Percentiles rank a stretch among this genome's conserved stretches.
phyloP scores from a whole-genome alignment of 176 grass and related monocot species.

The Guadua angustifolia region DNA sequence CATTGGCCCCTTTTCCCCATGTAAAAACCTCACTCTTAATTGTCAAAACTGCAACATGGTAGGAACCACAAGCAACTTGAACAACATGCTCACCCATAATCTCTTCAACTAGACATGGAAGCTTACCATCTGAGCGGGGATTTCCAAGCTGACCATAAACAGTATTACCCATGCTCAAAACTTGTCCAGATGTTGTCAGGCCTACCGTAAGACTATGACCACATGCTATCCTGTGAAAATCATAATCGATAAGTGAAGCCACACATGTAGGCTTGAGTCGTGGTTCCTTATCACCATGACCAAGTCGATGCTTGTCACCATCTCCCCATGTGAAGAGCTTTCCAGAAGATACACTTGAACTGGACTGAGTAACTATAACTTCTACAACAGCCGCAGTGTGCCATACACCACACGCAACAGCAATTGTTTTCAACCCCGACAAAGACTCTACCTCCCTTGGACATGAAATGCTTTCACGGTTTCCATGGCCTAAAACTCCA shows the following conservation, averaged over 20 bases:
- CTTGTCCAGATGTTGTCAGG: conserved; percentile 79
- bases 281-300: conserved; percentile 93
- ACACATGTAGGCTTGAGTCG: conserved; percentile 96
- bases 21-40: conserved; percentile 85
- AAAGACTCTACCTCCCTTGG: conserved; percentile 93
- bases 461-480: conserved; percentile 59
- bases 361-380: conserved; percentile 75
- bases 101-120: conserved; percentile 83
- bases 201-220: conserved; percentile 90
- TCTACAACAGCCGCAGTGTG: conserved; percentile 92
- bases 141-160: conserved; percentile 99
- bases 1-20: conserved; percentile 98
- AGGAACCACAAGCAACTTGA: conserved; percentile 93
- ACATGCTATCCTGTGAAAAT: conserved; percentile 83
- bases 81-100: conserved; percentile 68
- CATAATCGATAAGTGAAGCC: conserved; percentile 87
- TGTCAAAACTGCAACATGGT: conserved; percentile 93
- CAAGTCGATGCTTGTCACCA: conserved; percentile 93
- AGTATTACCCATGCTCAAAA: conserved; percentile 89
- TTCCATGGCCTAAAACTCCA: conserved; percentile 92
- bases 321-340: conserved; percentile 99
- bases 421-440: conserved; percentile 72
- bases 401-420: conserved; percentile 91
- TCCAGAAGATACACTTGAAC: conserved; percentile 71
- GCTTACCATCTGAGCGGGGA: conserved; percentile 80